phyloP scores from a whole-genome alignment of 2,329 filamentous ascomycete species.

The Geosmithia flava region DNA sequence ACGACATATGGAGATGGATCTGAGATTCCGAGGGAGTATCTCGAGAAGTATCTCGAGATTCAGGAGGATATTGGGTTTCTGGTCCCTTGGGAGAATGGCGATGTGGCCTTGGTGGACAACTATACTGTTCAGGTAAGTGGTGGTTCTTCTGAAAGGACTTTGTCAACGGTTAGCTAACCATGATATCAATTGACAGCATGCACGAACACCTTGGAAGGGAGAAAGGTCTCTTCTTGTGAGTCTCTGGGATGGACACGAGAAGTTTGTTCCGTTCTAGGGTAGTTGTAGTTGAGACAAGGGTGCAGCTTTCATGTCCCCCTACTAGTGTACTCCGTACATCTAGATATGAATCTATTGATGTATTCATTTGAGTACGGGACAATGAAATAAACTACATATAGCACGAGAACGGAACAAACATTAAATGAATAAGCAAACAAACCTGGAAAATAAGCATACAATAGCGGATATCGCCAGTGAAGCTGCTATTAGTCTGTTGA shows the following conservation, averaged over 20 bases:
- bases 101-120: not conserved
- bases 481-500: too few species aligned
- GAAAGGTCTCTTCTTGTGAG: not conserved
- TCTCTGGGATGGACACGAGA: constrained; percentile 1
- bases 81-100: not conserved
- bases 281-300: too few species aligned
- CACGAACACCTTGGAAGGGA: not conserved
- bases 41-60: not conserved
- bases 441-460: too few species aligned
- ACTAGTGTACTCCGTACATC: too few species aligned
- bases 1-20: constrained; percentile 1
- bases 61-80: not conserved
- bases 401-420: too few species aligned
- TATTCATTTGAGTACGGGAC: too few species aligned
- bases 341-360: too few species aligned
- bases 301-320: too few species aligned
- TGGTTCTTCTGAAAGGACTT: too few species aligned
- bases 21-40: not conserved
- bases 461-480: too few species aligned
- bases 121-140: not conserved
- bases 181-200: not conserved
- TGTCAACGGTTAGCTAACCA: not conserved
- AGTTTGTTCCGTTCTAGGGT: not conserved
- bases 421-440: too few species aligned
- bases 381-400: too few species aligned